Evolutionary conservation across 495 filamentous ascomycete genomes (phyloP).

Genomic region (Penicillium mononematosum): DNA sequence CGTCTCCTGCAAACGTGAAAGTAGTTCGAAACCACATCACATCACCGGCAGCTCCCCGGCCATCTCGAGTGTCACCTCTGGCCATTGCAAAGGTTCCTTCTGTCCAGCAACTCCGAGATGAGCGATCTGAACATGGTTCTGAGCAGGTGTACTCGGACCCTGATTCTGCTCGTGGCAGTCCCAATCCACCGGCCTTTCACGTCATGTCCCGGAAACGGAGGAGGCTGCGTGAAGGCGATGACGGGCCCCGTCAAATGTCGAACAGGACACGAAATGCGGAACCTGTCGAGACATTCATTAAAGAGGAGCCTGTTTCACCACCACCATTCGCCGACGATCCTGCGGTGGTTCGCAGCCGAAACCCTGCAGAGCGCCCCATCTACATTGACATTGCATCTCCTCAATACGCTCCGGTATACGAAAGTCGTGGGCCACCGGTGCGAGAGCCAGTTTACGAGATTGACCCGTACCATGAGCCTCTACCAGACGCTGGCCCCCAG

Average conservation of each 20-base stretch:
- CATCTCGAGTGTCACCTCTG: constrained; percentile 75
- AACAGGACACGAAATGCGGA: constrained; percentile 32
- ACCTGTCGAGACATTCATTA: constrained; percentile 64
- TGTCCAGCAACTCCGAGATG: constrained; percentile 34
- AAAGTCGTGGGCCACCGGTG: constrained; percentile 33
- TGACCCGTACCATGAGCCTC: constrained; percentile 38
- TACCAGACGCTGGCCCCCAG: constrained; percentile 36
- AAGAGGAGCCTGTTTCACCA: constrained; percentile 82
- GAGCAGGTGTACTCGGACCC: constrained; percentile 28
- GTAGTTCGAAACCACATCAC: constrained; percentile 61
- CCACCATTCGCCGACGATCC: constrained; percentile 63
- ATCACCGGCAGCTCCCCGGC: constrained; percentile 78
- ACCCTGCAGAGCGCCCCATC: constrained; percentile 46
- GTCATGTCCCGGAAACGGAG: constrained; percentile 50
- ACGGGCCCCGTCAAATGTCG: constrained; percentile 29
- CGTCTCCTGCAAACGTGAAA: constrained; percentile 39
- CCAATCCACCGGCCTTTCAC: constrained; percentile 34
- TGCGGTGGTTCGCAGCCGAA: constrained; percentile 41
- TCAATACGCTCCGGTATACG: constrained; percentile 42
- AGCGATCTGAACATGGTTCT: constrained; percentile 26
- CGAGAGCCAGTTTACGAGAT: constrained; percentile 38
- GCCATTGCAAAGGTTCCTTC: constrained; percentile 61
- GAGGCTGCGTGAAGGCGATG: constrained; percentile 38
- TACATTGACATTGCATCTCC: constrained; percentile 52
- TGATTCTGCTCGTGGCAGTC: constrained; percentile 37